Evolutionary conservation across 1,139 yeast species (phyloP).

Genomic region (Yamadazyma dushanensis): DNA sequence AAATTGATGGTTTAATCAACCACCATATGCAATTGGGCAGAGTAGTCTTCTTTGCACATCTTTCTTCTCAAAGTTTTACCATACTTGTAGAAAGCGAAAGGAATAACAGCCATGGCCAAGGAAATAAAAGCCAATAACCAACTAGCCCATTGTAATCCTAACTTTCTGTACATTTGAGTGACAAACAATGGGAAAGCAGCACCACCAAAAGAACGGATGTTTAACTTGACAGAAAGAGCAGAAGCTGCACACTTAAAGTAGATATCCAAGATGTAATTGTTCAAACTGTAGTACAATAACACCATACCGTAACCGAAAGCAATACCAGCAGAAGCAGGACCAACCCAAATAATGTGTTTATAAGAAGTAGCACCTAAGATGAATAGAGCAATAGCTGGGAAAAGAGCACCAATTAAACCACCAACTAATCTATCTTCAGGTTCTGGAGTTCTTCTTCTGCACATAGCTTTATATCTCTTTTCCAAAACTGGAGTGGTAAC

Average conservation of each 20-base stretch:
- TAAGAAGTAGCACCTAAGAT: constrained; percentile 87
- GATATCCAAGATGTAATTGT: constrained; percentile 86
- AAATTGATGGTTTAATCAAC: not conserved
- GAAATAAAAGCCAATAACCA: constrained; percentile 83
- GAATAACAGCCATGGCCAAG: constrained; percentile 80
- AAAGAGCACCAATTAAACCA: constrained; percentile 88
- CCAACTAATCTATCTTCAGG: constrained; percentile 89
- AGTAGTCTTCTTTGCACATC: constrained; percentile 66
- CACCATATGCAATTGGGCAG: constrained; percentile 19
- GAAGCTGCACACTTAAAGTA: constrained; percentile 87
- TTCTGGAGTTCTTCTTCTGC: constrained; percentile 61
- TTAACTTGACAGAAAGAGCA: constrained; percentile 87
- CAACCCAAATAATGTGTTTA: constrained; percentile 85
- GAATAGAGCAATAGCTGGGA: constrained; percentile 84
- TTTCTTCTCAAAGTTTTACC: constrained; percentile 66
- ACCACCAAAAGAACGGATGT: constrained; percentile 84
- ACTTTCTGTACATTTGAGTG: constrained; percentile 73
- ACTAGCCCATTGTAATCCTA: constrained; percentile 83
- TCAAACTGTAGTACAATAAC: constrained; percentile 78
- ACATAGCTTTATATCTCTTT: constrained; percentile 51
- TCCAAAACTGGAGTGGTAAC: constrained; percentile 73
- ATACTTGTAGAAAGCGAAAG: constrained; percentile 71
- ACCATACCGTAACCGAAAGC: constrained; percentile 95
- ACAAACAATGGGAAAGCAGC: constrained; percentile 89
- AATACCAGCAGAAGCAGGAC: constrained; percentile 88